phyloP scores from a whole-genome alignment of 2,329 filamentous ascomycete species.

The Verticillium nonalfalfae region DNA sequence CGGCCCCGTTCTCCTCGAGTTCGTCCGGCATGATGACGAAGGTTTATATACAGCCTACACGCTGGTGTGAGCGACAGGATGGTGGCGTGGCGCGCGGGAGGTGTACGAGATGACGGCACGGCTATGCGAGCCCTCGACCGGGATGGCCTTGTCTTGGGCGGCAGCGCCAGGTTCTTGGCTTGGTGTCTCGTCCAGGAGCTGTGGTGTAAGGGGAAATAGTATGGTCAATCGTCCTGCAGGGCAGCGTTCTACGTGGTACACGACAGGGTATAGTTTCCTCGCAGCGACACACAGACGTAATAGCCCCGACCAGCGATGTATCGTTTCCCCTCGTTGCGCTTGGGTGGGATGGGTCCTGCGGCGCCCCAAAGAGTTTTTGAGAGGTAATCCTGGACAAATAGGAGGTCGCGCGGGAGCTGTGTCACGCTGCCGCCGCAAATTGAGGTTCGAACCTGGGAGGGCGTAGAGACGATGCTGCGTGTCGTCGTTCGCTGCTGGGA shows the following conservation, averaged over 20 bases:
- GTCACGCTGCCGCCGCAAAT: conserved; percentile 7
- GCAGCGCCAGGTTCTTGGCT: not conserved
- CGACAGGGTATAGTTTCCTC: conserved; percentile 4
- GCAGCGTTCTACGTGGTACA: conserved; percentile 5
- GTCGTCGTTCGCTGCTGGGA: not conserved
- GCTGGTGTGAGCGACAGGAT: not conserved
- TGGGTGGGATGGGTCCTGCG: not conserved
- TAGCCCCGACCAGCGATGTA: conserved; percentile 2
- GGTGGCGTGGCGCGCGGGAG: conserved; percentile 2
- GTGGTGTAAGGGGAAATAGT: conserved; percentile 7
- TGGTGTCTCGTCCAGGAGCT: conserved; percentile 5
- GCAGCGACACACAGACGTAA: conserved; percentile 3
- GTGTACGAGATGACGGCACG: conserved; percentile 19
- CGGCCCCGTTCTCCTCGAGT: conserved; percentile 44
- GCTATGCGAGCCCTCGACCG: conserved; percentile 23
- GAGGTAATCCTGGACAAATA: not conserved
- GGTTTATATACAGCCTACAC: conserved; percentile 44
- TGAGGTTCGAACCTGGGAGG: conserved; percentile 6
- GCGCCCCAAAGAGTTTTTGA: not conserved
- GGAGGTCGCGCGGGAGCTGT: not conserved
- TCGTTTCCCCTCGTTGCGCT: not conserved
- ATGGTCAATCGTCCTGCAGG: conserved; percentile 6
- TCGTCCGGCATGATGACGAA: conserved; percentile 48
- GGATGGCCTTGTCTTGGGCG: conserved; percentile 7
- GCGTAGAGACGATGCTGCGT: conserved; percentile 3